These are phyloP conservation scores for Nicotiana sylvestris DNA, from an alignment of 257 asterid genomes.

Conservation along the genomic window DNA sequence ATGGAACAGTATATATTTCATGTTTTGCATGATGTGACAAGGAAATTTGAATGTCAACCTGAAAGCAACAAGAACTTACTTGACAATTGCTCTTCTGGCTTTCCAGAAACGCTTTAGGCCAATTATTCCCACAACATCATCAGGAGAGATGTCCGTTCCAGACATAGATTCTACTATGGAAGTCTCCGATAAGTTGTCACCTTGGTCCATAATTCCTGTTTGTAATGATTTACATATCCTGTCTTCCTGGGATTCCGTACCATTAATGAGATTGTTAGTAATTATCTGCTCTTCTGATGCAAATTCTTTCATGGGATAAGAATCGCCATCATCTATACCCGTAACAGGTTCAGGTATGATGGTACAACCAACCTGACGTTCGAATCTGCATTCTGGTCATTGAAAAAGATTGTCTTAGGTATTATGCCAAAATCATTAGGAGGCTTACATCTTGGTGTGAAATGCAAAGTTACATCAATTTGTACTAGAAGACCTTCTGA, in stretches of 20 bases:
- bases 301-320: constrained; percentile 19
- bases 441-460: constrained; percentile 21
- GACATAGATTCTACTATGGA: constrained; percentile 62
- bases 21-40: background rate
- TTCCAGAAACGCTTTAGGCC: constrained; percentile 91
- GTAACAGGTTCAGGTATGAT: constrained; percentile 17
- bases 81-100: constrained; percentile 77
- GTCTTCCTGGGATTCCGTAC: constrained; percentile 37
- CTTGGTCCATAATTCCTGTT: constrained; percentile 39
- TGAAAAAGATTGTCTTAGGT: constrained; percentile 20
- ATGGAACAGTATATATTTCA: background rate
- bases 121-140: constrained; percentile 64
- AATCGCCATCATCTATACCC: constrained; percentile 20
- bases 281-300: constrained; percentile 29
- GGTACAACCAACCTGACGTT: constrained; percentile 20
- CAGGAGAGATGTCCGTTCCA: constrained; percentile 62
- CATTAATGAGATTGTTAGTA: constrained; percentile 25
- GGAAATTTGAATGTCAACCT: background rate
- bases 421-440: constrained; percentile 17
- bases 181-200: constrained; percentile 56
- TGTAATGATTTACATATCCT: constrained; percentile 29
- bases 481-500: constrained; percentile 21
- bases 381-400: constrained; percentile 23
- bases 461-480: constrained; percentile 17
- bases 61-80: constrained; percentile 46